Conservation (phyloP, 176 grass and related monocot genomes). For the Oryza meyeriana region DNA sequence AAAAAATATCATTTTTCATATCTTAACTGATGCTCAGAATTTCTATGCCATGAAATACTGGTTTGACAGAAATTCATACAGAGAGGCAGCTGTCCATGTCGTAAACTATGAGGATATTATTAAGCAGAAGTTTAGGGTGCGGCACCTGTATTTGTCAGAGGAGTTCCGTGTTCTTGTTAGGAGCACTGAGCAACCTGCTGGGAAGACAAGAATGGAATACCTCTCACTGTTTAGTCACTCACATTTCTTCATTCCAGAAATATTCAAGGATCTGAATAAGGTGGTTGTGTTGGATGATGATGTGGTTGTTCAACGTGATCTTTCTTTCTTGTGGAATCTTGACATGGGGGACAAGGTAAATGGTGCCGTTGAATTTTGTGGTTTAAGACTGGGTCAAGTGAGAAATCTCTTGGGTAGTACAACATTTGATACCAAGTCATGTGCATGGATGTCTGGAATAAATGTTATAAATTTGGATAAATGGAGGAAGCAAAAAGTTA, state of each 20-base stretch:
- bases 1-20: slow-evolving; percentile 76
- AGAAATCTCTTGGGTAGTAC: slow-evolving; percentile 61
- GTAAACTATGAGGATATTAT: slow-evolving; percentile 73
- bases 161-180: slow-evolving; percentile 90
- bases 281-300: slow-evolving; percentile 91
- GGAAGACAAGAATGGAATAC: slow-evolving; percentile 67
- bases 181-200: slow-evolving; percentile 47
- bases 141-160: slow-evolving; percentile 65
- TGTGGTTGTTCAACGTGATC: slow-evolving; percentile 80
- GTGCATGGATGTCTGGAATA: slow-evolving; percentile 91
- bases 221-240: slow-evolving; percentile 83
- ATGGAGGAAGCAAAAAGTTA: slow-evolving; percentile 84
- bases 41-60: slow-evolving; percentile 89
- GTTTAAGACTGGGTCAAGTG: slow-evolving; percentile 67
- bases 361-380: slow-evolving; percentile 71
- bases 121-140: slow-evolving; percentile 25
- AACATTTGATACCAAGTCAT: slow-evolving; percentile 69
- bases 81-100: slow-evolving; percentile 49
- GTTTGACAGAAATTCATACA: slow-evolving; percentile 74
- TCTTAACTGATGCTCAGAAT: slow-evolving; percentile 79
- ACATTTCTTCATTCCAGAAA: slow-evolving; percentile 89
- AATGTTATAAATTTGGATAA: slow-evolving; percentile 94
- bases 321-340: slow-evolving; percentile 85
- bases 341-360: slow-evolving; percentile 90
- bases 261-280: slow-evolving; percentile 86